These are phyloP conservation scores for Chaetothyriales sp. DNA, from an alignment of 2,329 filamentous ascomycete species.

Conservation along the genomic window DNA sequence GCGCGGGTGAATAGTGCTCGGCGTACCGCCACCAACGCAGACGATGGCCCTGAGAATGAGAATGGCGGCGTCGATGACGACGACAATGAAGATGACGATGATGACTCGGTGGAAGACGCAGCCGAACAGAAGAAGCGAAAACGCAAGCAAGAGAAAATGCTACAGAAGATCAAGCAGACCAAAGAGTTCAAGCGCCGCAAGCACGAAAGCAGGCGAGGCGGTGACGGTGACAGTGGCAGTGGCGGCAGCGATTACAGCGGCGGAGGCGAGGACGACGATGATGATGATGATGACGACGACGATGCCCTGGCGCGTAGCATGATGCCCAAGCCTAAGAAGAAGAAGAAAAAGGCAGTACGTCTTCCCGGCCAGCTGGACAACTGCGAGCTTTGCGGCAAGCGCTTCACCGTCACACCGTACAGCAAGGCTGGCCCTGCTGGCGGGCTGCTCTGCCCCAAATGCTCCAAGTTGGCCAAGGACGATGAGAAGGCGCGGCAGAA, in stretches of 20 bases:
- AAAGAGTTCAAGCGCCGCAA: constrained; percentile 36
- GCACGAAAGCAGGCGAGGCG: constrained; percentile 25
- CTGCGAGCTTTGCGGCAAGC: constrained; percentile 68
- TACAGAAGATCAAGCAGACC: constrained; percentile 34
- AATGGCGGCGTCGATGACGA: constrained; percentile 26
- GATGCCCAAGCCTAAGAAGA: constrained; percentile 39
- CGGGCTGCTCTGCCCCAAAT: constrained; percentile 69
- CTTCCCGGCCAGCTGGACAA: constrained; percentile 78
- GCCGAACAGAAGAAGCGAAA: constrained; percentile 41
- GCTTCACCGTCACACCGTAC: constrained; percentile 87
- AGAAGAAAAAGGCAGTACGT: background rate
- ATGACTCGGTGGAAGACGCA: constrained; percentile 22
- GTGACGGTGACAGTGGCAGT: constrained; percentile 17
- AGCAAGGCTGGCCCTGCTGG: constrained; percentile 68
- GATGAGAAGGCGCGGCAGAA: constrained; percentile 49
- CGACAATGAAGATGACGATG: constrained; percentile 27
- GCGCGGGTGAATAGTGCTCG: constrained; percentile 37
- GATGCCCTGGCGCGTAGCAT: constrained; percentile 35
- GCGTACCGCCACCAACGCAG: constrained; percentile 20
- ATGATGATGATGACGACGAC: constrained; percentile 20
- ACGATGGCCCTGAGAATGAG: constrained; percentile 15
- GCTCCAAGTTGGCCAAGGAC: constrained; percentile 58
- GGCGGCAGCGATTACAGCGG: constrained; percentile 29
- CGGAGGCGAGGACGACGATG: constrained; percentile 9
- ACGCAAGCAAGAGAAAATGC: constrained; percentile 33